Conservation (phyloP, 2,329 filamentous ascomycete genomes). For the Calonectria pseudoturangicola region DNA sequence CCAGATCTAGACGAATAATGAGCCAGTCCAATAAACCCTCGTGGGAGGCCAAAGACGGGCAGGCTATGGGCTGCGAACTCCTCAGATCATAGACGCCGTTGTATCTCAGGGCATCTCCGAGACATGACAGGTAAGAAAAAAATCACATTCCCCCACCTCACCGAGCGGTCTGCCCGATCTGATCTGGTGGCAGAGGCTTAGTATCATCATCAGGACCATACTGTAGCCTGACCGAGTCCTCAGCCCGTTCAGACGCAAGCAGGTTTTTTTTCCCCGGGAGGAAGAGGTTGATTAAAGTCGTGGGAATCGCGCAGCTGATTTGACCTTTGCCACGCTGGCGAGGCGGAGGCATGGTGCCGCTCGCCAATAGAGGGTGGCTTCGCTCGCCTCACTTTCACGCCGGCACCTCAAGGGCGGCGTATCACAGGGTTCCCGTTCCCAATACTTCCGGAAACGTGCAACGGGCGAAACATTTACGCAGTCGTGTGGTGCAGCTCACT, state of each 20-base stretch:
- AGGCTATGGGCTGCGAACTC: conserved; percentile 33
- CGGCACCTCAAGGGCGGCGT: conserved; percentile 45
- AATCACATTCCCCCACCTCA: conserved; percentile 25
- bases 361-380: conserved; percentile 54
- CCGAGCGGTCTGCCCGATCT: conserved; percentile 23
- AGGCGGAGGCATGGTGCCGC: conserved; percentile 50
- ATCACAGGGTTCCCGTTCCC: conserved; percentile 53
- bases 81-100: conserved; percentile 25
- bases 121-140: conserved; percentile 25
- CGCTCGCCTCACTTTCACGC: conserved; percentile 55
- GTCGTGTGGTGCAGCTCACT: conserved; percentile 46
- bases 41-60: conserved; percentile 24
- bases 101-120: conserved; percentile 4
- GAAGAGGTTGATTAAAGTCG: conserved; percentile 32
- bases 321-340: conserved; percentile 56
- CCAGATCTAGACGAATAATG: conserved; percentile 30
- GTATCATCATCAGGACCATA: conserved; percentile 34
- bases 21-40: conserved; percentile 38
- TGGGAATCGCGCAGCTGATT: conserved; percentile 49
- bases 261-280: neutral
- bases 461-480: conserved; percentile 50
- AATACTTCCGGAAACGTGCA: conserved; percentile 49
- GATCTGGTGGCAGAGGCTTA: conserved; percentile 16
- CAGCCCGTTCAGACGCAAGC: conserved; percentile 22
- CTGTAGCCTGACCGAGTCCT: conserved; percentile 32